Evolutionary conservation across 2,329 filamentous ascomycete genomes (phyloP), one percentile per base, ranked within the genome.

Genomic region (Xylogone sp.): DNA sequence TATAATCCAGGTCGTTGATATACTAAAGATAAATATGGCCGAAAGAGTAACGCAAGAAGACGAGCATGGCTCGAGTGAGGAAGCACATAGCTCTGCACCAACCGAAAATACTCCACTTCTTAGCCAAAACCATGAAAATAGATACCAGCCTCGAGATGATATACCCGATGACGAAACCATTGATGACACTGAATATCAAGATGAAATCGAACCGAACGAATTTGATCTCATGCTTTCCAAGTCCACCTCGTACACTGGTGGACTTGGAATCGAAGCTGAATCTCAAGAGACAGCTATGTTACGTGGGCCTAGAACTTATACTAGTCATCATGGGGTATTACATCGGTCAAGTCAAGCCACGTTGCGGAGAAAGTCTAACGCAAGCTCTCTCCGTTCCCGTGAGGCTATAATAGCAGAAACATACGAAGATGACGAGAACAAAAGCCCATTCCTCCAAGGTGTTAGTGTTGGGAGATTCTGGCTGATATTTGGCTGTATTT

Each of bases 401-500:
- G 49, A 49, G 10, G 29, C 50, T 19, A 51, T 54, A 18, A 48
- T 54, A 9, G 48, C 46, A 9, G 49, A 52, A 16, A 50, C 54
- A 16, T 53, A 53, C 5, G 56, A 59, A 45, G 46, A 27, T 13
- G 42, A 54, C 16, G 51, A 52, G 46, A 42, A 59, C 12, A 56
- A 62, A 53, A 61, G 49, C 29, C 64, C 64, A 0, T 68, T 59
- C 42, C 71, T 75, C 55, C 71, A 72, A 55, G 72, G 75, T 54
- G 71, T 77, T 8, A 67, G 65, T 27, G 65, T 70, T 7, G 73
- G 76, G 24, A 54, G 53, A 21, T 88, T 88, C 69, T 83, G 81
- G 77, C 63, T 82, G 54, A 79, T 87, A 51, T 88, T 87, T 62
- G 58, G 69, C 5, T 78, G 79, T 47, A 73, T 87, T 45, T 68